These are phyloP conservation scores for Erigeron canadensis DNA, from an alignment of 129 eudicot genomes.

Conservation along the genomic window DNA sequence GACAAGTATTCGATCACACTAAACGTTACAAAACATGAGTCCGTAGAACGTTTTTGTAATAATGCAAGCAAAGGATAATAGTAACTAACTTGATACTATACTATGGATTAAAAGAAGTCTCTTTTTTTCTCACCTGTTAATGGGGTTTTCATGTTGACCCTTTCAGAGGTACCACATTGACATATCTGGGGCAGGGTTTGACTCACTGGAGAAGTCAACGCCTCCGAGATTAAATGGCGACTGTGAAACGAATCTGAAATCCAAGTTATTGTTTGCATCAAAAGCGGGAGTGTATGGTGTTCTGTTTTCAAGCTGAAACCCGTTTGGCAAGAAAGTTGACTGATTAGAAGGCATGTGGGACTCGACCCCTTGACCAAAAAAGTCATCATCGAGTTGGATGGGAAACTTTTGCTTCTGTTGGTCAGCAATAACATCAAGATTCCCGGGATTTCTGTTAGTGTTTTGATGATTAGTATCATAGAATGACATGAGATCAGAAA, in stretches of 20 bases:
- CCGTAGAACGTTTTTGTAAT: constrained; percentile 22
- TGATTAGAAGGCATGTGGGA: constrained; percentile 33
- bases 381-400: constrained; percentile 48
- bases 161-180: constrained; percentile 53
- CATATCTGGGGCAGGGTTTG: constrained; percentile 43
- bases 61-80: constrained; percentile 13
- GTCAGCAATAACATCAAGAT: constrained; percentile 30
- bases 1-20: constrained; percentile 16
- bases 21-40: constrained; percentile 28
- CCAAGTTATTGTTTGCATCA: constrained; percentile 41
- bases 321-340: constrained; percentile 35
- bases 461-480: constrained; percentile 56
- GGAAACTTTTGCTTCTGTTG: constrained; percentile 51
- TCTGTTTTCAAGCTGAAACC: constrained; percentile 44
- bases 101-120: constrained; percentile 27
- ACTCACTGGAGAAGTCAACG: constrained; percentile 48
- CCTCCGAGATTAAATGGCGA: constrained; percentile 49
- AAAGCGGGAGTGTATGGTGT: constrained; percentile 43
- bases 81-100: constrained; percentile 38
- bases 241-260: constrained; percentile 55
- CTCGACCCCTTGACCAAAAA: constrained; percentile 42
- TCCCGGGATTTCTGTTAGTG: constrained; percentile 34
- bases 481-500: constrained; percentile 60
- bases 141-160: constrained; percentile 3
- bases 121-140: constrained; percentile 35